A percentile compares a stretch with the other conserved stretches of the same genome.
phyloP scores from a whole-genome alignment of 176 grass and related monocot genomes.

The Coix lacrymajobi region DNA sequence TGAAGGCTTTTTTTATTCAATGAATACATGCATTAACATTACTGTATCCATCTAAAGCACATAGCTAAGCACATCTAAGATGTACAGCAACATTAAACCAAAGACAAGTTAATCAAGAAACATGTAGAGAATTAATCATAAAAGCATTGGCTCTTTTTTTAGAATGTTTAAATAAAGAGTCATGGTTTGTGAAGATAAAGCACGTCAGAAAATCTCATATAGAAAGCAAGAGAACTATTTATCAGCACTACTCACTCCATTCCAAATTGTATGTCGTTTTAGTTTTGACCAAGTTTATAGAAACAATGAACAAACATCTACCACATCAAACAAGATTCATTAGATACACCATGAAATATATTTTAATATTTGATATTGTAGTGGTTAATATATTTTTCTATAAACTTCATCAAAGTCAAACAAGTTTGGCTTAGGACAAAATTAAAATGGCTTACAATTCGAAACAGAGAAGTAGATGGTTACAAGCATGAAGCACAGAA shows the following conservation, averaged over 20 bases:
- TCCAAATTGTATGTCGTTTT: not conserved
- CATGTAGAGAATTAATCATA: not conserved
- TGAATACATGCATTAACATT: constrained; percentile 12
- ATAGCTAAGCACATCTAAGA: not conserved
- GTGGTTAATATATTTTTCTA: not conserved
- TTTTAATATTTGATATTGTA: not conserved
- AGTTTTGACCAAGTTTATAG: not conserved
- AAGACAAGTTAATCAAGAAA: constrained; percentile 9
- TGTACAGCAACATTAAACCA: constrained; percentile 9
- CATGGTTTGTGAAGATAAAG: not conserved
- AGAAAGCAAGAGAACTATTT: not conserved
- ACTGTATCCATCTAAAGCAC: not conserved
- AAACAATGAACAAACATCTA: not conserved
- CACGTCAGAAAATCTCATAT: not conserved
- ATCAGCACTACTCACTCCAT: not conserved
- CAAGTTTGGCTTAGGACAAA: not conserved
- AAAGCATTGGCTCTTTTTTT: not conserved
- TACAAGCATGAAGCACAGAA: constrained; percentile 16
- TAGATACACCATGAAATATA: not conserved
- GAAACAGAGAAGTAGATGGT: not conserved
- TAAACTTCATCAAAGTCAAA: not conserved
- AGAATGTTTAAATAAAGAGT: not conserved
- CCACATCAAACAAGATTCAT: not conserved
- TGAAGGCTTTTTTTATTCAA: not conserved
- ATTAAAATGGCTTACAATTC: not conserved